Percentiles rank a stretch among this genome's conserved stretches.
Evolutionary conservation across 805 yeast species (phyloP).

Genomic region (Metschnikowia borealis): DNA sequence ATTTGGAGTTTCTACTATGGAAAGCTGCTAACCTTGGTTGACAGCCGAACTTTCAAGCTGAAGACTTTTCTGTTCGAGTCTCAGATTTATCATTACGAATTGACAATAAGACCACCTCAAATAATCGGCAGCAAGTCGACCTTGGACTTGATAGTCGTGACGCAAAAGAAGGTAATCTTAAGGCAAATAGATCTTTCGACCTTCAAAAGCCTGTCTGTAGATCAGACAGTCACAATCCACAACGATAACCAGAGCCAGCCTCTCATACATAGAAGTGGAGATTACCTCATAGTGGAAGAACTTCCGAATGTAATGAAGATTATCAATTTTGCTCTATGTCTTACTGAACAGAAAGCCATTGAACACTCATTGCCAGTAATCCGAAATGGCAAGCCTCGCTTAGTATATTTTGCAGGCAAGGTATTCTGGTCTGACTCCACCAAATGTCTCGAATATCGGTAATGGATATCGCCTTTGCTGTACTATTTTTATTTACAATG

Average conservation of each 20-base stretch:
- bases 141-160: constrained; percentile 3
- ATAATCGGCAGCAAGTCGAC: not conserved
- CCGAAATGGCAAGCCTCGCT: constrained; percentile 2
- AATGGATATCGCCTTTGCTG: not conserved
- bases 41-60: not conserved
- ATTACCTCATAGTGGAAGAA: constrained; percentile 15
- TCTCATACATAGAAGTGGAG: constrained; percentile 6
- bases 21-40: not conserved
- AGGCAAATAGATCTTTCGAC: not conserved
- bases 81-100: constrained; percentile 3
- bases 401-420: not conserved
- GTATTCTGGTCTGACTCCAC: constrained; percentile 2
- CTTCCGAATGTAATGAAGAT: constrained; percentile 4
- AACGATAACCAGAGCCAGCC: constrained; percentile 16
- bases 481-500: not conserved
- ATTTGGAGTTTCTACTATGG: not conserved
- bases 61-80: constrained; percentile 3
- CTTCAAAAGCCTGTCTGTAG: not conserved
- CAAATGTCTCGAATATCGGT: not conserved
- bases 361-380: not conserved
- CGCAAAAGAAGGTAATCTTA: constrained; percentile 7
- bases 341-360: not conserved
- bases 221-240: constrained; percentile 6
- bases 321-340: constrained; percentile 3
- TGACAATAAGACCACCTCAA: not conserved